Conservation (phyloP, 768 basidiomycete genomes). For the Tricholoma bakamatsutake region DNA sequence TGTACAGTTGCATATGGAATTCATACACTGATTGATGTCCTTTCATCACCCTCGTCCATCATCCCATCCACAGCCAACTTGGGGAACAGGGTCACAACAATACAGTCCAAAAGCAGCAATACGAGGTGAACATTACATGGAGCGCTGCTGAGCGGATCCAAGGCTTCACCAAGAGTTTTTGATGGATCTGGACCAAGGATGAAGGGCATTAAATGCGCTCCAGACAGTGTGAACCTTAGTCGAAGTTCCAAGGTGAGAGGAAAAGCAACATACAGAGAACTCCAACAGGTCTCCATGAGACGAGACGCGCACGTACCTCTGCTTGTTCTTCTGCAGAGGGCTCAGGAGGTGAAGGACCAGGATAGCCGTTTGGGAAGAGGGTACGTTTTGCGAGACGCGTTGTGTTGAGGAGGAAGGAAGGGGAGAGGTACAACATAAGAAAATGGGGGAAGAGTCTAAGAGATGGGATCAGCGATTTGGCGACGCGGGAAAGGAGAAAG, state of each 20-base stretch:
- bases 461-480: not conserved
- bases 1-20: not conserved
- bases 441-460: conserved; percentile 64
- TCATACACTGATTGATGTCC: too few species aligned
- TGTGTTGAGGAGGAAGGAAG: conserved; percentile 44
- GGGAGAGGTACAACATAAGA: conserved; percentile 48
- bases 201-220: conserved; percentile 41
- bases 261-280: conserved; percentile 25
- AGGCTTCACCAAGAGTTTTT: conserved; percentile 41
- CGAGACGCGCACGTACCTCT: conserved; percentile 41
- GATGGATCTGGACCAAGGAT: conserved; percentile 50
- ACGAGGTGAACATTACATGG: conserved; percentile 78
- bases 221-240: not conserved
- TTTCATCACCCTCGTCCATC: not conserved
- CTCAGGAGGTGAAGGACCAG: conserved; percentile 63
- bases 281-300: conserved; percentile 32
- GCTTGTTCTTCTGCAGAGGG: conserved; percentile 76
- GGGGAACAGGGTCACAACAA: conserved; percentile 71
- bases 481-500: not conserved
- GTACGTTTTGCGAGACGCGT: conserved; percentile 56
- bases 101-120: conserved; percentile 65
- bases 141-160: conserved; percentile 56
- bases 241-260: not conserved
- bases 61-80: conserved; percentile 40
- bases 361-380: conserved; percentile 89